These are phyloP conservation scores for Chrysoporthe deuterocubensis DNA, from an alignment of 2,329 filamentous ascomycete genomes.

Conservation along the genomic window DNA sequence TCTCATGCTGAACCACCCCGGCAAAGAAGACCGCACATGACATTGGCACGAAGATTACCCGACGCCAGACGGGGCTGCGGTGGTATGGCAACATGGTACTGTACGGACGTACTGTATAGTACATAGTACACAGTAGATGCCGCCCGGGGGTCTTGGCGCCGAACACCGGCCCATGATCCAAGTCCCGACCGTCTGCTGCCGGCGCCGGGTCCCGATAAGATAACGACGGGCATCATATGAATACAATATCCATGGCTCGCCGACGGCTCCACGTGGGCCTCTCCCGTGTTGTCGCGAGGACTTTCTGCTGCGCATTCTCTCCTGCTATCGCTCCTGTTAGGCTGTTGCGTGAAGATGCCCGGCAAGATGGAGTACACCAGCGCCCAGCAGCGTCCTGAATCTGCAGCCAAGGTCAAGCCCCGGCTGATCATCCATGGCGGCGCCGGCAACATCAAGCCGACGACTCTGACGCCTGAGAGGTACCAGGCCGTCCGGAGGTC, in stretches of 20 bases:
- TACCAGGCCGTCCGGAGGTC: slow-evolving; percentile 63
- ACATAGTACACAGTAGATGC: neutral
- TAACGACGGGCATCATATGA: slow-evolving; percentile 9
- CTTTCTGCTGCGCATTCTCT: neutral
- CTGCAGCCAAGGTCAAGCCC: slow-evolving; percentile 46
- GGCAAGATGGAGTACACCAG: slow-evolving; percentile 47
- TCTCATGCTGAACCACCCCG: neutral
- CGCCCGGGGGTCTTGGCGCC: neutral
- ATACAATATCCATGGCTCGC: too few relatives aligned
- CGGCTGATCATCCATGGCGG: slow-evolving; percentile 74
- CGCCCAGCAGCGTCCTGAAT: neutral
- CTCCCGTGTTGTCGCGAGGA: neutral
- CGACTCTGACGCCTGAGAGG: slow-evolving; percentile 60
- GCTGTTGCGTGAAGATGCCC: neutral
- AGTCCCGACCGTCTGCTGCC: neutral
- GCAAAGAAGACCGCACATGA: neutral
- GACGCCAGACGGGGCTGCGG: neutral
- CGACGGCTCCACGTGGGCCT: too few relatives aligned
- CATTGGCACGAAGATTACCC: slow-evolving; percentile 8
- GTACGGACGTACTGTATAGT: too few relatives aligned
- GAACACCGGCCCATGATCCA: neutral
- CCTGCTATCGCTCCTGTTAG: neutral
- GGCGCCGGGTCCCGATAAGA: slow-evolving; percentile 13
- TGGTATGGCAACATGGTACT: too few relatives aligned
- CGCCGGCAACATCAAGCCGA: slow-evolving; percentile 69